Base-by-base conservation (phyloP, 2,329 filamentous ascomycete species). In the Colletotrichum plurivorum region DNA sequence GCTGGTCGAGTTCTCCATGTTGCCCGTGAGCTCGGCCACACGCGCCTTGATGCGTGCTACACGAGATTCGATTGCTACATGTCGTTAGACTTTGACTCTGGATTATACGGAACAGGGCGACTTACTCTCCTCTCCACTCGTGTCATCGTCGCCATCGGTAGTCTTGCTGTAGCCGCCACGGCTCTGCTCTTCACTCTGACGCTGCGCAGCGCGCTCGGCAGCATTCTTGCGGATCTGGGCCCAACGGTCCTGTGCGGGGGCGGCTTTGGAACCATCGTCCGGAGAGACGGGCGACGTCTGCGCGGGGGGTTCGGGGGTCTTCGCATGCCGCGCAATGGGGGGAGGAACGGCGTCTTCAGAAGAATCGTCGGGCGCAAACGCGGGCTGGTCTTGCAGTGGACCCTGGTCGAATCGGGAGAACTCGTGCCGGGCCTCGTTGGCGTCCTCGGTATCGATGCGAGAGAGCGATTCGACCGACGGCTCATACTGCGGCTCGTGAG, bases 1-100 rank as follows among this genome's bases (percentile, higher is more conserved):
- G 7, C 76, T 78, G 48, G 75, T 76, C 41, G 79, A 79, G 51
- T 82, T 84, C 76, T 95, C 93, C 88, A 93, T 93, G 80, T 93
- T 93, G 75, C 92, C 92, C 2, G 96, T 99, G 75, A 99, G 83
- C 80, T 98, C 94, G 60, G 96, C 96, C 67, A 99, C 96, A 71
- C 96, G 92, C 69, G 96, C 96, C 84, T 98, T 98, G 87, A 99
- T 99, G 72, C 96, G 93, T 56, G 96, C 96, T 69, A 98, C 96
- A 73, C 96, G 93, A 56, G 94, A 95, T 81, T 99, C 96, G 76
- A 98, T 98, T 43, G 95, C 94, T 97, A 62, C 25, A 13, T 49
- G 1, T 51, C 57, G 78, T 78, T 78, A 78, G 75, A 59, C 36
- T 49, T 25, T n/a, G 8, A 15, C 48, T n/a, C 5, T 25, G 8